These are phyloP conservation scores for Candida nanaspora DNA, from an alignment of 805 yeast genomes.

Conservation along the genomic window DNA sequence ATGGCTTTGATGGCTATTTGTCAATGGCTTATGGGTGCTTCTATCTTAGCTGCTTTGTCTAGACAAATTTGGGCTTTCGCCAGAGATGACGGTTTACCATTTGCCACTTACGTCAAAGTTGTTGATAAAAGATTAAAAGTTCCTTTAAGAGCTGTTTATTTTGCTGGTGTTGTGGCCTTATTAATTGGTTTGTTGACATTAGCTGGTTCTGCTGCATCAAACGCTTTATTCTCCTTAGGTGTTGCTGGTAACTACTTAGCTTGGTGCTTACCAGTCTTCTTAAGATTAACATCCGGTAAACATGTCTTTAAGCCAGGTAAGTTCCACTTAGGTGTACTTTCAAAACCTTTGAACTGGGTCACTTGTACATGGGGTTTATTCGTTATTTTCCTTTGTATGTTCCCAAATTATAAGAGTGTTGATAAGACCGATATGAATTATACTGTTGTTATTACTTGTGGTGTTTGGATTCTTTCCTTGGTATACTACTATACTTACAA, in stretches of 20 bases:
- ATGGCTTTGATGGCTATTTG: conserved; percentile 37
- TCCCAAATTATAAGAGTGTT: conserved; percentile 42
- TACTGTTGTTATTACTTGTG: conserved; percentile 56
- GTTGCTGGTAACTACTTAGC: conserved; percentile 58
- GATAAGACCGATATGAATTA: conserved; percentile 55
- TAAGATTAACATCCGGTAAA: conserved; percentile 43
- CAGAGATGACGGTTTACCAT: conserved; percentile 40
- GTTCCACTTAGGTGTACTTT: conserved; percentile 50
- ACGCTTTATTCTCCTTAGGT: conserved; percentile 60
- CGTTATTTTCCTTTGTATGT: conserved; percentile 50
- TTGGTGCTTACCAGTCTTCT: conserved; percentile 54
- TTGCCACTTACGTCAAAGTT: conserved; percentile 29
- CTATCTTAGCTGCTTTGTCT: conserved; percentile 34
- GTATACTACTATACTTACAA: conserved; percentile 46
- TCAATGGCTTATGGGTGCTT: conserved; percentile 37
- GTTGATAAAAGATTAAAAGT: conserved; percentile 31
- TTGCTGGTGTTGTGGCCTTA: conserved; percentile 43
- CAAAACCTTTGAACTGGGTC: conserved; percentile 37
- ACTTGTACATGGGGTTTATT: conserved; percentile 45
- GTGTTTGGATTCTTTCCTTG: conserved; percentile 47
- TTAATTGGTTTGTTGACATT: conserved; percentile 51
- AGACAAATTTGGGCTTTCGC: conserved; percentile 44
- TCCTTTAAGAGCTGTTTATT: conserved; percentile 46
- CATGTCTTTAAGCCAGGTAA: conserved; percentile 56
- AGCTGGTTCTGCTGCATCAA: conserved; percentile 53